These are phyloP conservation scores for Meyerozyma sp. DNA, from an alignment of 1,139 yeast genomes.

Conservation along the genomic window DNA sequence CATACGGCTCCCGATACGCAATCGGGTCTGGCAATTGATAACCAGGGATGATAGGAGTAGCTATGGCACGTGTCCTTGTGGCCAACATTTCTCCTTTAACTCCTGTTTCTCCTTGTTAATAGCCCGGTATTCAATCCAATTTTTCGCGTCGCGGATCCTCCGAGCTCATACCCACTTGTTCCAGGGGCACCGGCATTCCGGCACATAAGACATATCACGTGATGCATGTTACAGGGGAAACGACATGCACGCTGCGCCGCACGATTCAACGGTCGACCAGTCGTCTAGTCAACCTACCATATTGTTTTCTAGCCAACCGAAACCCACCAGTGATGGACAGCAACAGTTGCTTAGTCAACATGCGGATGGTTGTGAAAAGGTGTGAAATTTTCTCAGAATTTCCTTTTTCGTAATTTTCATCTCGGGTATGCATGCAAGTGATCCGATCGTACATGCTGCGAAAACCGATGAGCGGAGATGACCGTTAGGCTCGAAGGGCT, in stretches of 20 bases:
- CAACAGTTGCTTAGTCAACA: too few relatives aligned
- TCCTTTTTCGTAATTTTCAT: not conserved
- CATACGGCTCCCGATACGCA: too few relatives aligned
- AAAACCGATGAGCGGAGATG: too few relatives aligned
- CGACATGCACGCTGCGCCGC: not conserved
- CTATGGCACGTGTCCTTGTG: not conserved
- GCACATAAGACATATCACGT: not conserved
- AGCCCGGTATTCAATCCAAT: not conserved
- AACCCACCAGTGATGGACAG: too few relatives aligned
- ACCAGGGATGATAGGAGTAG: too few relatives aligned
- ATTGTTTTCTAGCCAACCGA: not conserved
- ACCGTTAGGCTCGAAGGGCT: too few relatives aligned
- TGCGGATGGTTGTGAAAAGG: too few relatives aligned
- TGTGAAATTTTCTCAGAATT: not conserved
- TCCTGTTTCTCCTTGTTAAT: not conserved
- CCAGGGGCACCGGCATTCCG: not conserved
- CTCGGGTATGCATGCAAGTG: too few relatives aligned
- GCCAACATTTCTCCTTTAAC: not conserved
- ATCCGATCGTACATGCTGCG: too few relatives aligned
- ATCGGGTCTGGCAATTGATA: too few relatives aligned
- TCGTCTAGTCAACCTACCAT: not conserved
- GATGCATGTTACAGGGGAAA: not conserved
- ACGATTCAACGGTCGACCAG: not conserved
- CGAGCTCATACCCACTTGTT: not conserved
- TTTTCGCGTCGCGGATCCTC: constrained; percentile 1